Base-by-base conservation (phyloP, 2,329 filamentous ascomycete species). In the Xylaria multiplex region DNA sequence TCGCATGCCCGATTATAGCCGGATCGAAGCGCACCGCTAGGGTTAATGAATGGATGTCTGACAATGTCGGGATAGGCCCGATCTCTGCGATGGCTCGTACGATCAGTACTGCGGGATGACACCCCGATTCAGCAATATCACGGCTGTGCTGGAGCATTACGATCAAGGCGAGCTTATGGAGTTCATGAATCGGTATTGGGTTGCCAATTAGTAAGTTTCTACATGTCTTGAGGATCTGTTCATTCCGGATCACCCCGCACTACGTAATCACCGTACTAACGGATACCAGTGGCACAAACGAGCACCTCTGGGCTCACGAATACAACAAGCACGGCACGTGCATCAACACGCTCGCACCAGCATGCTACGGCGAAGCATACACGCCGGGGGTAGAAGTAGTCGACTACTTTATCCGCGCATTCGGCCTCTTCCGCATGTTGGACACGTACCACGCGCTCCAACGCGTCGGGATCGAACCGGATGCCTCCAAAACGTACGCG, bases 261-360 rank as follows among this genome's bases (percentile, higher is more conserved):
- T 30, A 4, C n/a, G 22, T 50, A 14, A 3, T 58, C 45, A 14
- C 48, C 4, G n/a, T 2, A 58, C 62, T 67, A 57, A 59, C 35
- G 22, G 14, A 30, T 35, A 53, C 22, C 61, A 79, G 79, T 61
- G 80, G 79, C 30, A 74, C 76, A 24, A 82, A 82, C 69, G 73
- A 78, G 37, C 76, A 79, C 59, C 75, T 92, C 72, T 92, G 90
- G 90, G 83, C 86, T 71, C 88, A 91, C 77, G 90, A 92, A 75
- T 92, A 88, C 86, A 83, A 84, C 76, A 91, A 91, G 77, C 90
- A 92, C 76, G 90, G 87, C 37, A 91, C 90, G 13, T 92, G 90
- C 79, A 88, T 92, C 73, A 89, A 86, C 74, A 92, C 90, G 0
- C 84, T 92, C 52, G 79, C 88, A 2, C 85, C 89, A 0, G 74